Evolutionary conservation across 23 red algal genomes (phyloP).

Genomic region (Gracilaria domingensis): DNA sequence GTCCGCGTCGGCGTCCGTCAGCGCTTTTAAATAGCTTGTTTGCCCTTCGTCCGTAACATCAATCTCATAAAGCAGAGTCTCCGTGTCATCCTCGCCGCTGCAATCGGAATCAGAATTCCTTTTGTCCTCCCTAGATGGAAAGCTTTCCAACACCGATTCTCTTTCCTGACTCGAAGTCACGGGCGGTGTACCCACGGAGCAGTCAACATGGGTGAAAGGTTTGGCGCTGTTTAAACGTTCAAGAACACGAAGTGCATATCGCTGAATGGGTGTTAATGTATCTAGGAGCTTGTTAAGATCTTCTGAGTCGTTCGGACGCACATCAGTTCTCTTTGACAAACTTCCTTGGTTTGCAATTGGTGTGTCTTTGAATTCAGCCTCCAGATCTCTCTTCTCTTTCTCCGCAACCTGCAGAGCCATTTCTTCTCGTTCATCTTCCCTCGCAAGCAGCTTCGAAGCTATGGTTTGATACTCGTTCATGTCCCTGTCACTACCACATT

Average conservation of each 20-base stretch:
- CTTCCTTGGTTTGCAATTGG: constrained; percentile 6
- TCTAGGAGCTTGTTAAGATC: constrained; percentile 14
- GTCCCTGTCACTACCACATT: background rate
- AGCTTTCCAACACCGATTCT: background rate
- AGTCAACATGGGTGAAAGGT: background rate
- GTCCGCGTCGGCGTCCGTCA: constrained; percentile 80
- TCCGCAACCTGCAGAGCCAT: constrained; percentile 22
- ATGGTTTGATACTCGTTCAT: constrained; percentile 29
- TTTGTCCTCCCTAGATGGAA: background rate
- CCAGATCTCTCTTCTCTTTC: constrained; percentile 37
- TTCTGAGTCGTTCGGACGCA: background rate
- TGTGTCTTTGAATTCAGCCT: constrained; percentile 41
- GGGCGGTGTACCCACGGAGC: background rate
- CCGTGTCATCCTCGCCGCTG: constrained; percentile 13
- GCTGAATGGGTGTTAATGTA: constrained; percentile 56
- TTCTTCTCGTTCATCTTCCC: constrained; percentile 59
- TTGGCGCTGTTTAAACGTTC: constrained; percentile 8
- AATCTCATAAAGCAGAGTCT: constrained; percentile 51
- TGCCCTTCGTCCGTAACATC: constrained; percentile 56
- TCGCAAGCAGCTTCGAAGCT: constrained; percentile 42
- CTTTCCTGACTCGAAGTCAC: background rate
- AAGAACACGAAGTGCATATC: constrained; percentile 68
- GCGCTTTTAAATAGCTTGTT: constrained; percentile 72
- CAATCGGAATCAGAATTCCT: constrained; percentile 4
- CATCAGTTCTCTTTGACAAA: background rate